Conservation (phyloP, 2,329 filamentous ascomycete genomes). For the Penicillium concentricum region DNA sequence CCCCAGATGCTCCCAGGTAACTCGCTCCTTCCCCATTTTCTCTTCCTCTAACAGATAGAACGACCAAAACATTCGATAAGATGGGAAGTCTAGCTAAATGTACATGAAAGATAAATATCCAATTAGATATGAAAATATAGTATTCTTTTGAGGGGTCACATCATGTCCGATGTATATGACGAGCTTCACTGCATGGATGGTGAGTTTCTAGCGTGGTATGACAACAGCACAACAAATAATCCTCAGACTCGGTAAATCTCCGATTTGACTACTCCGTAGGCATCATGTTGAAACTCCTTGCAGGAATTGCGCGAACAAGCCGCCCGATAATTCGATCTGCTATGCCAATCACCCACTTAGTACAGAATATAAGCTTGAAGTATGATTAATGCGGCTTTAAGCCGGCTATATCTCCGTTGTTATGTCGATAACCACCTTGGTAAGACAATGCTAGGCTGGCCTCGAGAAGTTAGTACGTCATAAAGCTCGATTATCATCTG, state of each 20-base stretch:
- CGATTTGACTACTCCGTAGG: neutral
- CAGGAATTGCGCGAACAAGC: conserved; percentile 16
- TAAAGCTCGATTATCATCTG: too few species aligned
- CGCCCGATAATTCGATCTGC: conserved; percentile 2
- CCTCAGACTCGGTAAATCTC: neutral
- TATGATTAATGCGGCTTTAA: neutral
- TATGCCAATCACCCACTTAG: neutral
- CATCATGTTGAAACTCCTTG: conserved; percentile 2
- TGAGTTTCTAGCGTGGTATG: conserved; percentile 6
- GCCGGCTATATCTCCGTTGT: neutral
- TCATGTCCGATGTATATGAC: conserved; percentile 13
- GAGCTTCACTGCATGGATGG: conserved; percentile 10
- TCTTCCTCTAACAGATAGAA: neutral
- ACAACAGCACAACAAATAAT: conserved; percentile 1
- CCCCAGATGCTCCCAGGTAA: too few species aligned
- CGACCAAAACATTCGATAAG: neutral
- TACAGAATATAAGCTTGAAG: too few species aligned
- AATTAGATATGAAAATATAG: neutral
- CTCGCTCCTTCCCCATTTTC: neutral
- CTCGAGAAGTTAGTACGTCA: neutral
- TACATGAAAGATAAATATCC: too few species aligned
- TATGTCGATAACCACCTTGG: neutral
- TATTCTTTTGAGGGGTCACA: conserved; percentile 3
- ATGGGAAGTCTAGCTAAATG: neutral
- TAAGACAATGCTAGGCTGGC: neutral